Conservation (phyloP, 495 filamentous ascomycete species). For the Cetradonia linearis region DNA sequence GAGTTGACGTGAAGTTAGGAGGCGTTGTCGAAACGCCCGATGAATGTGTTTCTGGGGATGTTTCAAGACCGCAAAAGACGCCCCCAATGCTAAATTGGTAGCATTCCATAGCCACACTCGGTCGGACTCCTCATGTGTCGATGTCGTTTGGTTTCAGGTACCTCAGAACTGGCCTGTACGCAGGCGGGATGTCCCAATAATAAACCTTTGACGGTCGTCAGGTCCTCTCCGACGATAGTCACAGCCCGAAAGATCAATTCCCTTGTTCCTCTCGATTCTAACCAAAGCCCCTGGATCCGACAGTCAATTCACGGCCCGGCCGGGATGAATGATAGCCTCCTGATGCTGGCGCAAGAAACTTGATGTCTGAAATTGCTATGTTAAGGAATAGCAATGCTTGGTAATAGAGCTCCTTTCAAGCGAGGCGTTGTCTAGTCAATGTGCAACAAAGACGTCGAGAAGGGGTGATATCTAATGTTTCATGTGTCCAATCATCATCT, state of each 20-base stretch:
- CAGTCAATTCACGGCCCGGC: not conserved
- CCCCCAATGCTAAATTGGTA: conserved; percentile 6
- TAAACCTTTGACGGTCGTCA: not conserved
- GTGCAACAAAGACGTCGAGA: not conserved
- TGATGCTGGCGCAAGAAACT: not conserved
- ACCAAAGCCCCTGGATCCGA: not conserved
- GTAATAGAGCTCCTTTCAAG: not conserved
- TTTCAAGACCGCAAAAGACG: not conserved
- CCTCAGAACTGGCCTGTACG: too few species aligned
- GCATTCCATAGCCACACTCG: conserved; percentile 3
- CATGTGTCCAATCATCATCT: not conserved
- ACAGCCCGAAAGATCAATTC: not conserved
- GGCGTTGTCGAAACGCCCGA: not conserved
- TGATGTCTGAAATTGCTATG: not conserved
- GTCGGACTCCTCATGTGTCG: not conserved
- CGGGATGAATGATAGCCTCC: not conserved
- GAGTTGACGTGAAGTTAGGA: not conserved
- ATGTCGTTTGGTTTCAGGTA: not conserved
- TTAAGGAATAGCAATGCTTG: not conserved
- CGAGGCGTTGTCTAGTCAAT: not conserved
- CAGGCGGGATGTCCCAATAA: not conserved
- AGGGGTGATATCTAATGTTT: not conserved
- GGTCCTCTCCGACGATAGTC: not conserved
- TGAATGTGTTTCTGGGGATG: not conserved
- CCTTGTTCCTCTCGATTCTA: not conserved